Conservation (phyloP, 139 green algal genomes). For the Chlorella sp. region DNA sequence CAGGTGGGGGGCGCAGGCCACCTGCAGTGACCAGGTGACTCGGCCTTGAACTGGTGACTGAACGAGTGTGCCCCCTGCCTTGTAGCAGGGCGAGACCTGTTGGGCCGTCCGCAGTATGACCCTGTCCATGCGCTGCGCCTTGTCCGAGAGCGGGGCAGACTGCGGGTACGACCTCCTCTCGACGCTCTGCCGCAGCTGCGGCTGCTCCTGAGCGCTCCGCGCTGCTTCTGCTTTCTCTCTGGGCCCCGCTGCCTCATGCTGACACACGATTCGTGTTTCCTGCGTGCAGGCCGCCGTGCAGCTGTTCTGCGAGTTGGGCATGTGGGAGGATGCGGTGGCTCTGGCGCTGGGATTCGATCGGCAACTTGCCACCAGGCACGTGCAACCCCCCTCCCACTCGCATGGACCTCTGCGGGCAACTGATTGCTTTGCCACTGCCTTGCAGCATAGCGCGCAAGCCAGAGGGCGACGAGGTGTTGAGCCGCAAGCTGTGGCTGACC, state of each 20-base stretch:
- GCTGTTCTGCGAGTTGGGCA: conserved; percentile 79
- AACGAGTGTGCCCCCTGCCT: no score
- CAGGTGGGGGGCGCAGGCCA: no score
- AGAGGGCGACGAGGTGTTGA: conserved; percentile 52
- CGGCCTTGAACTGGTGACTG: no score
- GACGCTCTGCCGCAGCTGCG: no score
- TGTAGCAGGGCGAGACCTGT: conserved; percentile 16
- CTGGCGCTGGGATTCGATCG: conserved; percentile 79
- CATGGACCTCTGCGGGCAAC: no score
- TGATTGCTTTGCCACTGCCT: no score
- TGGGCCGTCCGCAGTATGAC: conserved; percentile 80
- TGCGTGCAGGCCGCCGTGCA: conserved; percentile 66
- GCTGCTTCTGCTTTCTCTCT: no score
- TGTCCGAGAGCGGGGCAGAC: conserved; percentile 51
- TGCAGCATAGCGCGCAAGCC: conserved; percentile 67
- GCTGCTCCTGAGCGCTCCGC: no score
- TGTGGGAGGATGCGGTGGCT: conserved; percentile 82
- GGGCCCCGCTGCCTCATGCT: no score
- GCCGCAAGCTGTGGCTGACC: conserved; percentile 85
- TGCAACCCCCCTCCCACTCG: no score
- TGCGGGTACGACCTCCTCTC: no score
- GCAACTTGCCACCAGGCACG: conserved; percentile 78
- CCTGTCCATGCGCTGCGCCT: conserved; percentile 83
- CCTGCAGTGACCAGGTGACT: no score
- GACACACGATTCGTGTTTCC: background rate